Percentiles rank a stretch among this genome's conserved stretches.
These are phyloP conservation scores for Tuber brumale DNA, from an alignment of 495 filamentous ascomycete species.

Conservation along the genomic window DNA sequence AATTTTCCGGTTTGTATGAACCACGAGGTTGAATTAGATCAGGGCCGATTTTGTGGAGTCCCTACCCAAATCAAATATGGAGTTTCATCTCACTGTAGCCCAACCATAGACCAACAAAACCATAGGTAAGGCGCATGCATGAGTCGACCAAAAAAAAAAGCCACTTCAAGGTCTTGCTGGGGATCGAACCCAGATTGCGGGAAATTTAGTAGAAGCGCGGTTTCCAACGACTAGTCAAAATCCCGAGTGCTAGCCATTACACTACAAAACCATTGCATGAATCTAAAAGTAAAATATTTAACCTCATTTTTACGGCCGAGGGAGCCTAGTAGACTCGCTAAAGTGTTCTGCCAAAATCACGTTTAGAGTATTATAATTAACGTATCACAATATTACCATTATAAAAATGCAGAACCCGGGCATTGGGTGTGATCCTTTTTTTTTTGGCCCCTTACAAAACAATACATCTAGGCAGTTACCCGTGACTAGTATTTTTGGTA, in stretches of 20 bases:
- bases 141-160: neutral
- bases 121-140: neutral
- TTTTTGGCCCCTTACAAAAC: neutral
- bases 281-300: neutral
- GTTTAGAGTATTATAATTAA: neutral
- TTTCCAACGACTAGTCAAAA: constrained; percentile 7
- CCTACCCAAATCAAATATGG: neutral
- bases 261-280: constrained; percentile 22
- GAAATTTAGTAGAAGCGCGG: neutral
- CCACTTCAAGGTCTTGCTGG: neutral
- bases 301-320: neutral
- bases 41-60: neutral
- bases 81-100: neutral
- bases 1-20: neutral
- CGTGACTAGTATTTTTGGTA: neutral
- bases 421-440: neutral
- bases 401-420: neutral
- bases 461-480: neutral
- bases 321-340: neutral
- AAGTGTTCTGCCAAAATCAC: neutral
- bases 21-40: neutral
- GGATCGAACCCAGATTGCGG: constrained; percentile 6
- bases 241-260: constrained; percentile 32
- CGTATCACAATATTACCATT: neutral
- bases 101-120: neutral